Evolutionary conservation across 2,329 filamentous ascomycete genomes (phyloP), one percentile per base, ranked within the genome.

Genomic region (Fragosphaeria purpurea): DNA sequence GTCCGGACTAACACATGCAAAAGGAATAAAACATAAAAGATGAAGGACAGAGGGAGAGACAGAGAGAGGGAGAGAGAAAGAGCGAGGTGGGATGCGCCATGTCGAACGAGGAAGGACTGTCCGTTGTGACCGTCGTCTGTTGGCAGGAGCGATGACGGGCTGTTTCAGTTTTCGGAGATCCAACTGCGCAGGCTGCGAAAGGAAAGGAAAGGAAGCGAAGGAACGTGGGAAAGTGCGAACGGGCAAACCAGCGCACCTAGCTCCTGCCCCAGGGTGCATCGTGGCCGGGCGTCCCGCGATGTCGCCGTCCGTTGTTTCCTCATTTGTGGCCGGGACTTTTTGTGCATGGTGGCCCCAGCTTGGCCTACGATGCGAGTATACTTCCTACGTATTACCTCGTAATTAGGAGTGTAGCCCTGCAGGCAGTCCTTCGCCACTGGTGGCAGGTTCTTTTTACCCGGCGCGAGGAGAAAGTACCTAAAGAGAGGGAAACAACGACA

Each of bases 131-230:
- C 13, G 6, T 33, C 11, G 7, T 37, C 11, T 7, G 11, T 37
- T 11, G 35, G 11, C 7, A 37, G 35, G 11, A 37, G 35, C 35
- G 35, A 37, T 37, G 35, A 35, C 11, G 22, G 3, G 34, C 5
- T 12, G 47, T 50, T 50, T 50, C 47, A 50, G n/a, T 30, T 39
- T 50, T 46, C 32, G 42, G 48, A 42, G 32, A 13, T 9, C 13
- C 31, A 11, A 4, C 47, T 41, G 8, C 9, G 43, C 33, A 40
- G n/a, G 5, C 47, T 41, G 8, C 9, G 43, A 40, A 40, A 22
- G 47, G 47, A 44, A 48, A 37, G 35, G 22, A 3, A 37, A 37
- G 11, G 35, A 37, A 37, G 35, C 22, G 22, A 22, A 22, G 22
- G 22, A 22, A 22, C 22, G 6, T 6, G 9, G 46, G n/a, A 31